A percentile compares a stretch with the other conserved stretches of the same genome.
These are phyloP conservation scores for Scortechinia acanthostroma DNA, from an alignment of 2,329 filamentous ascomycete genomes.

Conservation along the genomic window DNA sequence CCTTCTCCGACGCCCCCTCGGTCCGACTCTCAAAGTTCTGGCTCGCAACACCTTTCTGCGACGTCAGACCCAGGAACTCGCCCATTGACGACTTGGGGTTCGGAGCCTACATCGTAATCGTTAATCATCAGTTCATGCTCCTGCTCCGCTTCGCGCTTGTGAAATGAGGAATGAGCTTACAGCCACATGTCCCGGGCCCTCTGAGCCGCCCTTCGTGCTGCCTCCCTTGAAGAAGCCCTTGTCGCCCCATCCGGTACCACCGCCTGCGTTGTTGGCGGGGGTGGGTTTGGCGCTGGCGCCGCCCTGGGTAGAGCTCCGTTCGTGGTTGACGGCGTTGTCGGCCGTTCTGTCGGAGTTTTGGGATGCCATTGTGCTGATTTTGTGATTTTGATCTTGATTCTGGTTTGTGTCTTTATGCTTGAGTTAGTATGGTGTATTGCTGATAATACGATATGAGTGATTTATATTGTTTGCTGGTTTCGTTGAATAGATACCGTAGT, in stretches of 20 bases:
- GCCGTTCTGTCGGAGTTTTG: not conserved
- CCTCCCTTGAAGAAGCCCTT: slow-evolving; percentile 12
- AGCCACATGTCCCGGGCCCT: slow-evolving; percentile 13
- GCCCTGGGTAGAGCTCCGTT: slow-evolving; percentile 9
- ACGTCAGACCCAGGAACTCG: not conserved
- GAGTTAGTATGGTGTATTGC: too few species aligned
- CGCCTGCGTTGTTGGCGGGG: slow-evolving; percentile 16
- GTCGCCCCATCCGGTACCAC: slow-evolving; percentile 13
- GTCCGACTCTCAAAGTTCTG: not conserved
- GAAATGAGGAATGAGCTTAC: slow-evolving; percentile 14
- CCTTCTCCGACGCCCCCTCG: slow-evolving; percentile 12
- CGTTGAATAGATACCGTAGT: too few species aligned
- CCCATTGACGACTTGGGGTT: not conserved
- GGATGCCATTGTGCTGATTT: not conserved
- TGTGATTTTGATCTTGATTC: not conserved
- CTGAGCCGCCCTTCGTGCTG: not conserved
- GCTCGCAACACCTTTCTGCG: not conserved
- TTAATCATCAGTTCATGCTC: not conserved
- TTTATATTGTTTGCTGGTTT: too few species aligned
- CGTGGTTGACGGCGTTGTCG: slow-evolving; percentile 6
- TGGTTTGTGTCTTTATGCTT: too few species aligned
- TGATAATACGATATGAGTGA: too few species aligned
- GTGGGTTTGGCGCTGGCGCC: slow-evolving; percentile 14
- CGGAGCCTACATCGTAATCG: not conserved
- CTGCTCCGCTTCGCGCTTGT: slow-evolving; percentile 3